Base-by-base conservation (phyloP, 225 moss, liverwort and hornwort species). In the Straminergon stramineum region DNA sequence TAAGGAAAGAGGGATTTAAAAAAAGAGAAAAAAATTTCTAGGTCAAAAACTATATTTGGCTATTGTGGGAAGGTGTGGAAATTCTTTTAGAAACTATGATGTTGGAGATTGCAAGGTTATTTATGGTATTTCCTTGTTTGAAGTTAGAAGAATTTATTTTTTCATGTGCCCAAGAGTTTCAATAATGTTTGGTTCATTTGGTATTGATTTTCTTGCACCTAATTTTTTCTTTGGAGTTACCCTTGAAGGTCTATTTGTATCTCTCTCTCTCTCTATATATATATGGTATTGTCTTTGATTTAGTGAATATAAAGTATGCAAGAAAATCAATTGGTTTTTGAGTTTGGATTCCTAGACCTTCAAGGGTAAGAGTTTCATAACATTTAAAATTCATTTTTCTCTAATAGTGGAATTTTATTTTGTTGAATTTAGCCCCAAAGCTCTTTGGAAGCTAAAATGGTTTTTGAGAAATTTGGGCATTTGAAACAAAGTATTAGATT, bases 81-180 rank as follows among this genome's bases (percentile, higher is more conserved):
- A 37, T 55, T 56, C 9, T 37, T 55, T 35, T 2, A 22, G 2
- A 55, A 35, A 22, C 21, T 52, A 53, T 76, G 4, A 22, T 6
- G 15, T 9, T 77, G 2, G 9, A 55, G 15, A 35, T 77, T 53
- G 78, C 1, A 35, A 27, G 22, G 35, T 5, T 77, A 1, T 55
- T 5, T 77, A 1, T 55, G 15, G 23, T 0, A 0, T 35, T 55
- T 55, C 1, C 6, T 55, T 10, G 4, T 55, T 55, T 37, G 24
- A 77, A 77, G 12, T 15, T 55, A 77, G 35, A 55, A 23, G 5
- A 53, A 8, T 9, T 78, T 21, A 5, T 34, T 34, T 55, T 3
- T 52, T 51, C 0, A 0, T 5, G 0, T 53, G 13, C 0, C 3
- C 0, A 0, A 35, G 0, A 23, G 0, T 1, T 55, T 78, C 13